These are phyloP conservation scores for Dentipellis sp. DNA, from an alignment of 768 basidiomycete genomes.

Conservation along the genomic window DNA sequence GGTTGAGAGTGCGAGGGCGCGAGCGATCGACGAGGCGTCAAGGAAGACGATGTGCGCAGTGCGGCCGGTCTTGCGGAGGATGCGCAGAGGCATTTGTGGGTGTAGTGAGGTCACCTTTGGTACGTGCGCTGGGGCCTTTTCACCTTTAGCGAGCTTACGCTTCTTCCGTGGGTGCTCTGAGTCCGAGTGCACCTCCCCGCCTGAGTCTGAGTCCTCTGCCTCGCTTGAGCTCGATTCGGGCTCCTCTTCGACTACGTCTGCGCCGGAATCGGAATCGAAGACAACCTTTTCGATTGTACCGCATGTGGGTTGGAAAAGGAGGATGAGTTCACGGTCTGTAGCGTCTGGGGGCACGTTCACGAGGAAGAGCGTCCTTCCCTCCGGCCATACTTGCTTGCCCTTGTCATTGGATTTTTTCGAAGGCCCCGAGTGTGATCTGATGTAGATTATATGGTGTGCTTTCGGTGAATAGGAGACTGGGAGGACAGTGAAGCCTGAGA, in stretches of 20 bases:
- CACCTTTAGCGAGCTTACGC: slow-evolving; percentile 19
- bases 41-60: slow-evolving; percentile 68
- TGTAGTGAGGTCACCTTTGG: slow-evolving; percentile 61
- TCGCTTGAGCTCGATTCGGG: slow-evolving; percentile 24
- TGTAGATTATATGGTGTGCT: slow-evolving; percentile 68
- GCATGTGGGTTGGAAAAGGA: slow-evolving; percentile 59
- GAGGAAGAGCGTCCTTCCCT: slow-evolving; percentile 75
- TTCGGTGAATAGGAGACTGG: slow-evolving; percentile 29
- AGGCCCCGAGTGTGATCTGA: slow-evolving; percentile 45
- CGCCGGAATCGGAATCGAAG: slow-evolving; percentile 41
- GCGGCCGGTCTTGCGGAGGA: slow-evolving; percentile 50
- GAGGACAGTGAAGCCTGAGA: slow-evolving; percentile 41
- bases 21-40: slow-evolving; percentile 61
- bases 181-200: slow-evolving; percentile 16
- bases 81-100: slow-evolving; percentile 33
- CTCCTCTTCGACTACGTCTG: slow-evolving; percentile 24
- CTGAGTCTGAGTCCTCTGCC: slow-evolving; percentile 17
- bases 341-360: slow-evolving; percentile 87
- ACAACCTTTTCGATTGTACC: slow-evolving; percentile 72
- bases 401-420: slow-evolving; percentile 30
- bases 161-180: slow-evolving; percentile 26
- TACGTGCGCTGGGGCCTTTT: slow-evolving; percentile 17
- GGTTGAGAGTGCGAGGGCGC: slow-evolving; percentile 39
- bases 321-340: slow-evolving; percentile 67
- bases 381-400: slow-evolving; percentile 23